phyloP scores from a whole-genome alignment of 805 yeast genomes.

The Hanseniaspora valbyensis region DNA sequence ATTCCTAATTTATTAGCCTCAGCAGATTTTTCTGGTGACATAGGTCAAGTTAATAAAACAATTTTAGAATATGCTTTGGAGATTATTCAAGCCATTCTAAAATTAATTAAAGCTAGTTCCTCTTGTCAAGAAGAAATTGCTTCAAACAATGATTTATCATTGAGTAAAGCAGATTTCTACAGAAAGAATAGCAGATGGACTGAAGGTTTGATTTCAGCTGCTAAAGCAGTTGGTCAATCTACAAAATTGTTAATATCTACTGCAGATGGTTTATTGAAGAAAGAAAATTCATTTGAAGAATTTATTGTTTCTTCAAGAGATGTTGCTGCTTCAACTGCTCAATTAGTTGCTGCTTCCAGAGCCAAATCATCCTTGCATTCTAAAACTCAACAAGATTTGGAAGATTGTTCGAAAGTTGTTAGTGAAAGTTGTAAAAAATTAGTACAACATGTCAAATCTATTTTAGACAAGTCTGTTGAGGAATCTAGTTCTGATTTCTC shows the following conservation, averaged over 20 bases:
- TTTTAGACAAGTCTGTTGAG: constrained; percentile 33
- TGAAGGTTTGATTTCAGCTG: constrained; percentile 83
- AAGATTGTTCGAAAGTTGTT: constrained; percentile 56
- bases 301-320: constrained; percentile 83
- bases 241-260: constrained; percentile 71
- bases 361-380: constrained; percentile 72
- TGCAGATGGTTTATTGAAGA: constrained; percentile 72
- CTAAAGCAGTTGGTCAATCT: constrained; percentile 73
- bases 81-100: constrained; percentile 65
- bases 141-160: constrained; percentile 35
- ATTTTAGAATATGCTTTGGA: constrained; percentile 68
- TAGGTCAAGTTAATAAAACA: constrained; percentile 60
- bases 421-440: constrained; percentile 64
- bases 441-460: constrained; percentile 57
- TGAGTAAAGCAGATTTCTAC: constrained; percentile 62
- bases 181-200: constrained; percentile 87
- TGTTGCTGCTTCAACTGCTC: constrained; percentile 87
- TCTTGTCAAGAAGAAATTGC: constrained; percentile 77
- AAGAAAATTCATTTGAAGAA: constrained; percentile 61
- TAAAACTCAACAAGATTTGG: constrained; percentile 63
- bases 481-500: constrained; percentile 51
- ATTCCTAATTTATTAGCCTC: constrained; percentile 41
- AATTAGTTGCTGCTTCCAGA: constrained; percentile 81
- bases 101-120: constrained; percentile 62
- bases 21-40: constrained; percentile 43